Evolutionary conservation across 148 eudicot species (phyloP).

Genomic region (Dysphania ambrosioides): DNA sequence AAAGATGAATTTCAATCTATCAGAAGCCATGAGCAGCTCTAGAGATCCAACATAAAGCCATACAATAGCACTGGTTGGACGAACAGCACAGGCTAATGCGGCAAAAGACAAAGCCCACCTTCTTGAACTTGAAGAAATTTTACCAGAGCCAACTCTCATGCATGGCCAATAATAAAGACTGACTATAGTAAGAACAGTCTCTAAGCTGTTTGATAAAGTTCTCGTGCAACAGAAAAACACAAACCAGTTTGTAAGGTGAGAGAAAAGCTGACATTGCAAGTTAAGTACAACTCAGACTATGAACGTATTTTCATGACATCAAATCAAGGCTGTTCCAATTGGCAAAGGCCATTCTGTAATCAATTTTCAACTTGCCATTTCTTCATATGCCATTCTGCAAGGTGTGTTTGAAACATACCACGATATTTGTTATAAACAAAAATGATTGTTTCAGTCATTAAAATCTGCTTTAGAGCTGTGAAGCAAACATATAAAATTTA

Average conservation of each 20-base stretch:
- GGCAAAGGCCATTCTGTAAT: too few species aligned
- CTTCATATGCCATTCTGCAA: too few species aligned
- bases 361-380: too few species aligned
- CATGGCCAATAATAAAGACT: conserved; percentile 92
- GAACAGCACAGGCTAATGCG: conserved; percentile 79
- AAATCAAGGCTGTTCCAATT: too few species aligned
- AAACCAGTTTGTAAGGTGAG: conserved; percentile 87
- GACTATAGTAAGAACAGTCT: conserved; percentile 79
- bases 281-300: conserved; percentile 42
- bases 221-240: conserved; percentile 86
- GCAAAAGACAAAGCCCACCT: conserved; percentile 63
- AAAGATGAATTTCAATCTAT: conserved; percentile 58
- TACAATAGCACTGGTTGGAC: conserved; percentile 88
- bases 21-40: conserved; percentile 50
- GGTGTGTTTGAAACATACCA: too few species aligned
- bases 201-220: conserved; percentile 85
- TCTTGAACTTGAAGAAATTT: conserved; percentile 48
- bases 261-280: conserved; percentile 57
- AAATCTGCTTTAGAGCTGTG: too few species aligned
- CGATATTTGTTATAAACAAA: too few species aligned
- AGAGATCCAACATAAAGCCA: conserved; percentile 78
- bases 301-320: neutral
- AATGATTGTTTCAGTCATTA: too few species aligned
- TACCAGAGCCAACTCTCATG: conserved; percentile 48
- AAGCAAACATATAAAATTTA: too few species aligned